These are phyloP conservation scores for Rhizopogon rudus DNA, from an alignment of 768 basidiomycete genomes.

Conservation along the genomic window DNA sequence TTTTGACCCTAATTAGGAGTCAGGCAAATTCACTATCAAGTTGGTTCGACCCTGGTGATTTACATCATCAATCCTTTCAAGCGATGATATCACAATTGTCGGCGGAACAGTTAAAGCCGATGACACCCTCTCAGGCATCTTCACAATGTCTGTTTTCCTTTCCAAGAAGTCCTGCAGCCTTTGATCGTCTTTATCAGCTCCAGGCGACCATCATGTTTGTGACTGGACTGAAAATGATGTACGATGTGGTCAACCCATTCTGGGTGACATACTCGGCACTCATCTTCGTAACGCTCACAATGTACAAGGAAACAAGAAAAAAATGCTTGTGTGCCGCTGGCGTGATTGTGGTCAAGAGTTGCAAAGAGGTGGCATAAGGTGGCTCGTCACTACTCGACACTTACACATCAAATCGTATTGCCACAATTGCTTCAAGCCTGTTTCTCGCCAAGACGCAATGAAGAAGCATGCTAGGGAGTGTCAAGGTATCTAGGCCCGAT, in stretches of 20 bases:
- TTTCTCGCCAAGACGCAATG: slow-evolving; percentile 22
- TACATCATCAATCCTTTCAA: neutral
- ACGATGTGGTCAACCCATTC: slow-evolving; percentile 15
- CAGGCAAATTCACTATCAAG: neutral
- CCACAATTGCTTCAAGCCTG: slow-evolving; percentile 18
- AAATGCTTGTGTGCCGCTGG: slow-evolving; percentile 15
- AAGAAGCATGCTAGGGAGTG: slow-evolving; percentile 22
- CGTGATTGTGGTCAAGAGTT: slow-evolving; percentile 16
- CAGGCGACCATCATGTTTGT: slow-evolving; percentile 5
- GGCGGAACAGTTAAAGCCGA: slow-evolving; percentile 1
- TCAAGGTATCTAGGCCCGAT: slow-evolving; percentile 15
- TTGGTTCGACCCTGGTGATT: neutral
- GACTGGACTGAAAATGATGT: slow-evolving; percentile 19
- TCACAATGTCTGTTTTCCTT: neutral
- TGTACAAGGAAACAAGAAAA: slow-evolving; percentile 15
- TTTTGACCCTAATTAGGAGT: neutral
- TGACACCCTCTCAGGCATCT: neutral
- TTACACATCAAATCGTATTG: slow-evolving; percentile 15
- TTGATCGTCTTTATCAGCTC: neutral
- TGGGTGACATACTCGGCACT: slow-evolving; percentile 15
- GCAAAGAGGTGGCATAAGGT: slow-evolving; percentile 21
- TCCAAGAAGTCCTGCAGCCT: neutral
- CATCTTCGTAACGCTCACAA: slow-evolving; percentile 17
- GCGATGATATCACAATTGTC: neutral
- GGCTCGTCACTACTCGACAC: slow-evolving; percentile 21